A percentile compares a stretch with the other conserved stretches of the same genome.
phyloP scores from a whole-genome alignment of 169 alveolate species.

The Plasmodium coatneyi region DNA sequence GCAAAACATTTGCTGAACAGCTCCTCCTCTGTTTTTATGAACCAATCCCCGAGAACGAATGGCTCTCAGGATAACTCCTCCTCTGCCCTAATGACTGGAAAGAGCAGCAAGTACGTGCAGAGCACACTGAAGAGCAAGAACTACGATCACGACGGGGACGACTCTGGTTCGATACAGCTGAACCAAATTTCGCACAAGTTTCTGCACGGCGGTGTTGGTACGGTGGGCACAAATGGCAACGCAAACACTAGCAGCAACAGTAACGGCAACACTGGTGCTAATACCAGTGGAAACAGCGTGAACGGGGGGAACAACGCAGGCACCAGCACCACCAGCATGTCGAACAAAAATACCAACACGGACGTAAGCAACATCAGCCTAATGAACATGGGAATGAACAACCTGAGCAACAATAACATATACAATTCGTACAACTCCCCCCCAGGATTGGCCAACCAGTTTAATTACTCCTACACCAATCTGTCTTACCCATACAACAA shows the following conservation, averaged over 20 bases:
- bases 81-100: constrained; percentile 1
- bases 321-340: background rate
- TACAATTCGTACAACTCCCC: constrained; percentile 66
- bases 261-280: background rate
- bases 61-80: constrained; percentile 19
- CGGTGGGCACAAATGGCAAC: background rate
- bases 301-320: background rate
- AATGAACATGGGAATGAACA: constrained; percentile 36
- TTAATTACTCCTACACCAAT: constrained; percentile 34
- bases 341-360: constrained; percentile 53
- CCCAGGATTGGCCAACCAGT: constrained; percentile 71
- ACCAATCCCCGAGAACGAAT: background rate
- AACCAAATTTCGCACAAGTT: constrained; percentile 60
- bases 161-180: constrained; percentile 35
- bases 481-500: constrained; percentile 67
- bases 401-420: constrained; percentile 44
- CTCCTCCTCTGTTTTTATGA: constrained; percentile 18
- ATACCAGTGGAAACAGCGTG: background rate
- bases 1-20: constrained; percentile 15
- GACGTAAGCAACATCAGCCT: constrained; percentile 41
- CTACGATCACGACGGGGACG: constrained; percentile 61
- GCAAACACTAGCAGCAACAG: background rate
- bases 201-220: background rate
- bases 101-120: constrained; percentile 34
- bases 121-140: constrained; percentile 36